Evolutionary conservation across 1,139 yeast species (phyloP).

Genomic region (Entelexis paramagnoliae): DNA sequence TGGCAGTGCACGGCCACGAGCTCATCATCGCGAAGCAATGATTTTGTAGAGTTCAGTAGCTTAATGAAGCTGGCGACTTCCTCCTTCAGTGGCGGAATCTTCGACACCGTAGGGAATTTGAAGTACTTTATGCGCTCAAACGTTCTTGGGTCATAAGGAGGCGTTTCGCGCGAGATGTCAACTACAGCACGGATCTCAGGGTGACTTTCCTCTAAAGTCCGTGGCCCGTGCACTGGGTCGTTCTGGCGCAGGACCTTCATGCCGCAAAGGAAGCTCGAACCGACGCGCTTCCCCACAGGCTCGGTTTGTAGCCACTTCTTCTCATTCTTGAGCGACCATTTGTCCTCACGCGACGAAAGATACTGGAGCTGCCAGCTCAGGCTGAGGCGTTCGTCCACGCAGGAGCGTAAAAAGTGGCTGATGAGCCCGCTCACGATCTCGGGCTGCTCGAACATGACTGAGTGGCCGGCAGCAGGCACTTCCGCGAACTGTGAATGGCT

Average conservation of each 20-base stretch:
- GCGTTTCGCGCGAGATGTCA: conserved; percentile 67
- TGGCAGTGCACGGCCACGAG: conserved; percentile 66
- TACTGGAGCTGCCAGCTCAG: conserved; percentile 56
- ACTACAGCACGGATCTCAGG: conserved; percentile 48
- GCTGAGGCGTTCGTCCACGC: conserved; percentile 39
- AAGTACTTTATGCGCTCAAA: conserved; percentile 47
- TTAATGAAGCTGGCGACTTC: conserved; percentile 50
- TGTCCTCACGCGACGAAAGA: conserved; percentile 44
- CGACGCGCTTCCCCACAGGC: conserved; percentile 40
- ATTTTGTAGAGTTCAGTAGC: conserved; percentile 27
- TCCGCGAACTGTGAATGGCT: not conserved
- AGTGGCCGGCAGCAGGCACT: conserved; percentile 55
- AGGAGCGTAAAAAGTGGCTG: conserved; percentile 45
- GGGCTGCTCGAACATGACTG: conserved; percentile 53
- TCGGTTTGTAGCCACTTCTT: conserved; percentile 55
- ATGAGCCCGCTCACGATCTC: conserved; percentile 55
- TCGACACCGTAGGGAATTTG: conserved; percentile 70
- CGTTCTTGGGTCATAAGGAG: conserved; percentile 58
- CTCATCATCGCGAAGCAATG: conserved; percentile 33
- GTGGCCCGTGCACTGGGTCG: conserved; percentile 53
- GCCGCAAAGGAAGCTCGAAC: conserved; percentile 45
- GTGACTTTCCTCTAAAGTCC: conserved; percentile 40
- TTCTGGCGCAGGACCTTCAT: conserved; percentile 68
- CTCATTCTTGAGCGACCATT: conserved; percentile 73
- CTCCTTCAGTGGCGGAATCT: conserved; percentile 58